These are phyloP conservation scores for Phaeoacremonium minimum DNA, from an alignment of 2,329 filamentous ascomycete species.

Conservation along the genomic window DNA sequence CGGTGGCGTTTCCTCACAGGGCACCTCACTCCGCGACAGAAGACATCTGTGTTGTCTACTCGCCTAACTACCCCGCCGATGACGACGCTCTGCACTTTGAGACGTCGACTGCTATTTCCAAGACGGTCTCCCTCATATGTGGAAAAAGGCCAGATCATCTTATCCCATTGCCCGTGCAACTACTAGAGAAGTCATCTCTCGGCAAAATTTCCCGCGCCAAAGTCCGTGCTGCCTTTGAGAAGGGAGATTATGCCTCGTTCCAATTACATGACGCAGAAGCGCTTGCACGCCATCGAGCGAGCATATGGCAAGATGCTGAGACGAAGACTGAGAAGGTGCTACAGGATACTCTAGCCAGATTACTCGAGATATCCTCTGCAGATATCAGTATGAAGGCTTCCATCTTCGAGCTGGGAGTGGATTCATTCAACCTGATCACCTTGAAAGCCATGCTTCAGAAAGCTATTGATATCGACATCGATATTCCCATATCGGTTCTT, in stretches of 20 bases:
- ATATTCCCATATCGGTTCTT: too few relatives aligned
- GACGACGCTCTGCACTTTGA: constrained; percentile 17
- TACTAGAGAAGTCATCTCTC: constrained; percentile 28
- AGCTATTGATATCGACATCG: constrained; percentile 21
- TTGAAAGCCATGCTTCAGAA: constrained; percentile 2
- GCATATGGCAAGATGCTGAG: constrained; percentile 12
- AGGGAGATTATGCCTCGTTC: constrained; percentile 18
- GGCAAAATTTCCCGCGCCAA: constrained; percentile 36
- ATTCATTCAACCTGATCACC: constrained; percentile 12
- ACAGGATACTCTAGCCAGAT: constrained; percentile 11
- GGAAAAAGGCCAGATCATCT: constrained; percentile 7
- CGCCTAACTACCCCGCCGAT: constrained; percentile 18
- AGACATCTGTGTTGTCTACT: constrained; percentile 31
- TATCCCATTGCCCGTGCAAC: constrained; percentile 13
- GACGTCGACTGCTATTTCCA: constrained; percentile 11
- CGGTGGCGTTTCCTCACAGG: constrained; percentile 6
- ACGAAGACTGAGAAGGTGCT: constrained; percentile 13
- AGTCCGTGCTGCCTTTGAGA: constrained; percentile 25
- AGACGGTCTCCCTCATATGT: constrained; percentile 1
- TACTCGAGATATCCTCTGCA: constrained; percentile 8
- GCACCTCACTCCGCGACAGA: constrained; percentile 24
- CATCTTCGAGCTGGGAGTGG: constrained; percentile 8
- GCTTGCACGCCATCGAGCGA: constrained; percentile 12
- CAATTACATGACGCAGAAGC: constrained; percentile 7
- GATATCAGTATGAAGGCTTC: constrained; percentile 12